A percentile compares a stretch with the other conserved stretches of the same genome.
phyloP scores from a whole-genome alignment of 2,329 filamentous ascomycete species.

The Trichocomaceae sp. region DNA sequence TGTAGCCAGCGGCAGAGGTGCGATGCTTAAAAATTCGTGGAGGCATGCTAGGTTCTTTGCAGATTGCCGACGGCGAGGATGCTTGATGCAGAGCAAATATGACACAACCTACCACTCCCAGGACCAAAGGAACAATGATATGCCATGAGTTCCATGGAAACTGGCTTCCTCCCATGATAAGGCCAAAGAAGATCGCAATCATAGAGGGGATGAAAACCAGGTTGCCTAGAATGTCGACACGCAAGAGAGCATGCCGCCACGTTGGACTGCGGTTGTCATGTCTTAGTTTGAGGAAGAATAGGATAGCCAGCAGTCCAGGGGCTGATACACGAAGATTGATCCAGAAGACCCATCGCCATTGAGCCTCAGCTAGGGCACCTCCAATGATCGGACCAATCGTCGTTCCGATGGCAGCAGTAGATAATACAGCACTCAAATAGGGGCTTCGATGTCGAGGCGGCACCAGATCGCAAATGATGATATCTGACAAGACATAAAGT shows the following conservation, averaged over 20 bases:
- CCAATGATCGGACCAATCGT: slow-evolving; percentile 25
- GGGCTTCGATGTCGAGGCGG: slow-evolving; percentile 42
- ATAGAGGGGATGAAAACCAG: slow-evolving; percentile 27
- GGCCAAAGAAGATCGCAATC: slow-evolving; percentile 25
- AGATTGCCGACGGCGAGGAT: slow-evolving; percentile 6
- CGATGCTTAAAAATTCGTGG: slow-evolving; percentile 40
- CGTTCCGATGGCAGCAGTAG: slow-evolving; percentile 33
- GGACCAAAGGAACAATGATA: slow-evolving; percentile 40
- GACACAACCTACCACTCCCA: slow-evolving; percentile 22
- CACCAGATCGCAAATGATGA: slow-evolving; percentile 48
- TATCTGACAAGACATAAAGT: slow-evolving; percentile 37
- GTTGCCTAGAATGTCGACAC: slow-evolving; percentile 17
- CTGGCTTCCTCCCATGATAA: slow-evolving; percentile 30
- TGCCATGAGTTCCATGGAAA: slow-evolving; percentile 27
- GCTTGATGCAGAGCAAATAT: slow-evolving; percentile 8
- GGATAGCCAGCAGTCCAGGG: too few species aligned
- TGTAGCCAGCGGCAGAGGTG: slow-evolving; percentile 27
- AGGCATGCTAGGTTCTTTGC: slow-evolving; percentile 35
- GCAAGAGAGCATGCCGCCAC: too few species aligned
- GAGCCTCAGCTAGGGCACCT: slow-evolving; percentile 15
- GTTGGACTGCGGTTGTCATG: too few species aligned
- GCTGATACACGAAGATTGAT: too few species aligned
- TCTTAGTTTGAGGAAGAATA: too few species aligned
- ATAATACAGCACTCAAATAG: slow-evolving; percentile 35
- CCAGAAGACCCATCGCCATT: too few species aligned